A percentile compares a stretch with the other conserved stretches of the same genome.
Evolutionary conservation across 805 yeast genomes (phyloP).

Genomic region (Metschnikowia continentalis): DNA sequence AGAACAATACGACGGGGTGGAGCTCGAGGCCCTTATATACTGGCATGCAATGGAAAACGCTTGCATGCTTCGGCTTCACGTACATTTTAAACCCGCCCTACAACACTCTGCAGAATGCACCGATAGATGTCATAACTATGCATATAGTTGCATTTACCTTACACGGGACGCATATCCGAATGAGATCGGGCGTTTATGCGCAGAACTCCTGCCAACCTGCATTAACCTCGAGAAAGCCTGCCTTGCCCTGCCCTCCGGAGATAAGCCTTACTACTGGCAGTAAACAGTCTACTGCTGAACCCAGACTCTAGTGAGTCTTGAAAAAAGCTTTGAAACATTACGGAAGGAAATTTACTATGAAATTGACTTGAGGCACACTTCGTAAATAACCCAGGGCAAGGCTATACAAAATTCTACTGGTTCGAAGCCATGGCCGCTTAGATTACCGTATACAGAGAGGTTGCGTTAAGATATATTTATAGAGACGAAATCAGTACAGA

Average conservation of each 20-base stretch:
- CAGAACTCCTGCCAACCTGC: neutral
- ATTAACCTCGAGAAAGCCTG: neutral
- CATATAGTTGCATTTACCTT: neutral
- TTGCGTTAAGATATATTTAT: neutral
- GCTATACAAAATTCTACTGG: neutral
- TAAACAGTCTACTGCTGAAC: neutral
- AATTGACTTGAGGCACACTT: too few relatives aligned
- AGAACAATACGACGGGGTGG: neutral
- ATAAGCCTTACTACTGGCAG: neutral
- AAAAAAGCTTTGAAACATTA: too few relatives aligned
- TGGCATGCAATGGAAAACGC: neutral
- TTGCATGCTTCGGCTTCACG: slow-evolving; percentile 2
- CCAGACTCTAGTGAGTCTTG: neutral
- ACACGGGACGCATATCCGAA: neutral
- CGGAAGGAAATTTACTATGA: too few relatives aligned
- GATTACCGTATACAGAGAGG: neutral
- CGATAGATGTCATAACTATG: slow-evolving; percentile 4
- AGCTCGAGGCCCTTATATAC: neutral
- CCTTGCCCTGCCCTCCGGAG: neutral
- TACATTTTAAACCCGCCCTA: slow-evolving; percentile 1
- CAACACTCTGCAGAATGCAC: slow-evolving; percentile 1
- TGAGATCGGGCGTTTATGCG: neutral
- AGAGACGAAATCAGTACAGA: neutral
- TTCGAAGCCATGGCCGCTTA: neutral
- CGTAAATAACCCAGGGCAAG: too few relatives aligned